Evolutionary conservation across 495 filamentous ascomycete genomes (phyloP), one percentile per base, ranked within the genome.

Genomic region (Cercophora sp.): DNA sequence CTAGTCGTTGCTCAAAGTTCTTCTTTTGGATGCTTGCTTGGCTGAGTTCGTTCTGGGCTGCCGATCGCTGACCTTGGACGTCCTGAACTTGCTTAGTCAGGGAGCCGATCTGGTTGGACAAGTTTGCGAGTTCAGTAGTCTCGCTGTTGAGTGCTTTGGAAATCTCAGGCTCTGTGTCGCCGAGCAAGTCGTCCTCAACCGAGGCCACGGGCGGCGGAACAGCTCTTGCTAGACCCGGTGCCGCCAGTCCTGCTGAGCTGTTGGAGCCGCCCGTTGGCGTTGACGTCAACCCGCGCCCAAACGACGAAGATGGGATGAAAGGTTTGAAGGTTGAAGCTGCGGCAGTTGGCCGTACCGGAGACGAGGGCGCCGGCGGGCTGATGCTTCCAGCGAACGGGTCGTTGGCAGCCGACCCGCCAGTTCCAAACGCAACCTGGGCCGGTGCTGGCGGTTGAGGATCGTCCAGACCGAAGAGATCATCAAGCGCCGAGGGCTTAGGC

Each of bases 41-140:
- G 51, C 81, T 85, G 41, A 98, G 67, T 34, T 91, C 85, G 45
- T 84, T 84, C 66, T 96, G 89, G 2, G 86, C 85, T 5, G 83
- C 81, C 2, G 72, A 76, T 35, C 88, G 83, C 69, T 96, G 91
- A 31, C 74, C 80, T 62, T 94, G 91, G 4, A 96, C 84, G 52
- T 89, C 89, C 65, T 93, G 87, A 80, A 96, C 96, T 74, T 98
- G 90, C 66, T 87, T 93, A 1, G 90, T 83, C 50, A 98, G 70
- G 5, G 84, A 88, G 5, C 89, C 85, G 51, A 98, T 87, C 66
- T 97, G 92, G 66, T 96, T 97, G 5, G 91, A 96, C 48, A 98
- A 70, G 61, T 98, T 98, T 24, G 91, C 93, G n/a, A 97, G 77
- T 62, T 98, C 93, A 1, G 86, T 85, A 4, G 90, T 93, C 67